Evolutionary conservation across 2,329 filamentous ascomycete genomes (phyloP), one percentile per base, ranked within the genome.

Genomic region (Teratosphaeriaceae sp.): DNA sequence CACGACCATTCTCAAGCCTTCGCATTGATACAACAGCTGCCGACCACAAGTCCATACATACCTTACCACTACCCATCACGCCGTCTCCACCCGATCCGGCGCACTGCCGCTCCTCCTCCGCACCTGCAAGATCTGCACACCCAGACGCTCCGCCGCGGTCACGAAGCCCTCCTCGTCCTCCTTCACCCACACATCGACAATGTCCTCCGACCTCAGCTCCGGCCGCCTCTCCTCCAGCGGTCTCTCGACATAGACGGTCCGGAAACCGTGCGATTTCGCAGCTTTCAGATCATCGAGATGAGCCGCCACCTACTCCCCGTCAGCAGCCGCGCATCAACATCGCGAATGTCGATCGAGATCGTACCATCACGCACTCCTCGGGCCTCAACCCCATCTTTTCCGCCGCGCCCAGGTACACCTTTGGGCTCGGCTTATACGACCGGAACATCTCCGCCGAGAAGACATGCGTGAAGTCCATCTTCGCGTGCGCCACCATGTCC

Each of bases 181-280:
- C 11, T 60, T 62, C 20, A 84, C 50, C 78, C 78, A 83, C 37
- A 84, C 57, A 62, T 87, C 82, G 8, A 85, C 80, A 72, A 78
- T 84, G 1, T 65, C 71, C 16, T 74, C 71, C 50, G 75, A 66
- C 19, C 75, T 64, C 4, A 77, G 74, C 15, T 52, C 41, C 7
- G 56, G 54, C 76, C 77, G 82, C 5, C 67, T 70, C 63, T 89
- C 85, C 64, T 94, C 86, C 33, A 62, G 52, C 2, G 65, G 61
- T 45, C 86, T 70, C 65, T 86, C 84, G 2, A 92, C 78, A 59
- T 88, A 92, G 2, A 92, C 71, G 0, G 84, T 86, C 53, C 75
- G 71, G 47, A 88, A 66, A 0, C 86, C 86, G 46, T 70, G 73
- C 2, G 55, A 59, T 53, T 78, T 79, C 3, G 86, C 86, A 0